Base-by-base conservation (phyloP, 1,284 basidiomycete genomes). In the Tausonia pullulans region DNA sequence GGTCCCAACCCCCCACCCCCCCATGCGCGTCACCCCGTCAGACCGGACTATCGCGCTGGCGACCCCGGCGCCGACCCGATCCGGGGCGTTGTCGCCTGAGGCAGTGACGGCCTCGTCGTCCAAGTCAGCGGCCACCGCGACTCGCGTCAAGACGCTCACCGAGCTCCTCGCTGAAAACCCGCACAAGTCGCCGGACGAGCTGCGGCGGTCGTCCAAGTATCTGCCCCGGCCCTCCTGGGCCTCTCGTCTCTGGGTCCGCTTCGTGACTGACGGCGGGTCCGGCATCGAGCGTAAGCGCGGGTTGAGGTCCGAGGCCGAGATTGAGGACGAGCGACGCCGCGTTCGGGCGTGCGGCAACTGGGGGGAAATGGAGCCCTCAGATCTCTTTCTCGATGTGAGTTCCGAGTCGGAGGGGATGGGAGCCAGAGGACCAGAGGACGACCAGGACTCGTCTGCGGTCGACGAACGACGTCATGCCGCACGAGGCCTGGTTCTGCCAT, bases 321-420 rank as follows among this genome's bases (percentile, higher is more conserved):
- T 44, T 49, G 13, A 27, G 13, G 48, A 40, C 44, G 64, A 65
- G 49, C 46, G 64, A n/a, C 55, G 58, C 54, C 7, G 14, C 7
- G 60, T 60, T 8, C 43, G 53, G 27, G 46, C 9, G 11, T 56
- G 60, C 46, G 64, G 64, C 3, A 56, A 43, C 27, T 66, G 65
- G 65, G 65, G 57, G 43, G 64, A 50, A 10, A 44, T 40, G 16
- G 50, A 52, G 9, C 61, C 58, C 13, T 56, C 57, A 8, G 65
- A 63, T 6, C 16, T 66, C 14, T 66, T 66, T 49, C 52, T 66
- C 50, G 65, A 66, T 40, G 65, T 66, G 46, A 58, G 65, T 66
- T 2, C 52, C 14, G 5, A 14, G 5, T 43, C 40, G 16, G 58
- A 13, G 53, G 43, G 55, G 45, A 40, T 10, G 53, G 13, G 4